These are phyloP conservation scores for Cutaneotrichosporon sp. DNA, from an alignment of 1,284 basidiomycete species.

Conservation along the genomic window DNA sequence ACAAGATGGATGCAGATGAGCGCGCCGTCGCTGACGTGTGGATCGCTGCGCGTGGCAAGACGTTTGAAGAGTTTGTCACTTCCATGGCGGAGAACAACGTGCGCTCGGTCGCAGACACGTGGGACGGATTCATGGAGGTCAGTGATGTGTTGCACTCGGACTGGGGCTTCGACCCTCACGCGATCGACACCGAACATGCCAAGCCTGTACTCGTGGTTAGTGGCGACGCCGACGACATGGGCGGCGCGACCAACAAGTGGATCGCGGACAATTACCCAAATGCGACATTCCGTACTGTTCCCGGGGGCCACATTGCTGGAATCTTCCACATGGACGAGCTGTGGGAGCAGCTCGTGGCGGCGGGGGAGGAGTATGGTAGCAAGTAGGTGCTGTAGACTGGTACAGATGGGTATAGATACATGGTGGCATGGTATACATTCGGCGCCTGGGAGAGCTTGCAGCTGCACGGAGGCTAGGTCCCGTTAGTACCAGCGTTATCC, in stretches of 20 bases:
- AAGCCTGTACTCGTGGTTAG: slow-evolving; percentile 57
- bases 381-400: neutral
- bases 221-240: slow-evolving; percentile 52
- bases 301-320: slow-evolving; percentile 58
- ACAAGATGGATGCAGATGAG: slow-evolving; percentile 56
- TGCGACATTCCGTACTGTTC: slow-evolving; percentile 50
- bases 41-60: slow-evolving; percentile 39
- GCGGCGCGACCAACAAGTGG: slow-evolving; percentile 57
- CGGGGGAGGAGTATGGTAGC: neutral
- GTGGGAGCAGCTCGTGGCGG: slow-evolving; percentile 36
- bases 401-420: neutral
- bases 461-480: neutral
- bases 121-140: slow-evolving; percentile 60
- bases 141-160: slow-evolving; percentile 57
- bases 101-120: slow-evolving; percentile 57
- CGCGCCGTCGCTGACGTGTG: slow-evolving; percentile 50
- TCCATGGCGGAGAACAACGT: slow-evolving; percentile 55
- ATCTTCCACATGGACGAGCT: slow-evolving; percentile 57
- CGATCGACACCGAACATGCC: slow-evolving; percentile 56
- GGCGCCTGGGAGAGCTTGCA: neutral
- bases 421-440: neutral
- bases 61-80: slow-evolving; percentile 56
- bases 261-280: slow-evolving; percentile 56
- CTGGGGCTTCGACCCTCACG: slow-evolving; percentile 59
- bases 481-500: slow-evolving; percentile 21